Evolutionary conservation across 2,329 filamentous ascomycete species (phyloP).

Genomic region (Aspergillus phoenicis): DNA sequence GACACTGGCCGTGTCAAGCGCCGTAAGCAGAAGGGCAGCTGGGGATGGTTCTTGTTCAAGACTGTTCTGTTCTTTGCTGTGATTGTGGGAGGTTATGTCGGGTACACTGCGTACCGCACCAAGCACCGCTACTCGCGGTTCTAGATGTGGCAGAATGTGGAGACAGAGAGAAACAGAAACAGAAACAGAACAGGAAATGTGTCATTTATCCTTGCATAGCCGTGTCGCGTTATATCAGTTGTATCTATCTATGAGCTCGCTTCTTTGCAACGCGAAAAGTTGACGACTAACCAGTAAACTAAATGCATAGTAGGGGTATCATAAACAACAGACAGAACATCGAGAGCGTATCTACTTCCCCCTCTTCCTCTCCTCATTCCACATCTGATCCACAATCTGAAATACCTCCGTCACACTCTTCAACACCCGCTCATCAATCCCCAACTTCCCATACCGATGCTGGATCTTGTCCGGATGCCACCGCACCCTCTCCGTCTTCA

Average conservation of each 20-base stretch:
- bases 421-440: constrained; percentile 71
- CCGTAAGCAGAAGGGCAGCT: constrained; percentile 50
- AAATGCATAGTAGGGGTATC: constrained; percentile 6
- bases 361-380: constrained; percentile 61
- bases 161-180: background rate
- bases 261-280: constrained; percentile 17
- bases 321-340: background rate
- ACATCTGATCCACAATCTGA: constrained; percentile 82
- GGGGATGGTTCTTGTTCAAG: constrained; percentile 79
- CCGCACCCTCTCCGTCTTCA: constrained; percentile 83
- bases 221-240: constrained; percentile 16
- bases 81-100: constrained; percentile 75
- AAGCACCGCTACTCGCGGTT: constrained; percentile 52
- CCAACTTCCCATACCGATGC: constrained; percentile 73
- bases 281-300: background rate
- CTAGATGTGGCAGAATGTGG: constrained; percentile 12
- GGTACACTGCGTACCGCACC: constrained; percentile 79
- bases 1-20: constrained; percentile 25
- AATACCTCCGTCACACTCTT: constrained; percentile 85
- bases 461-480: constrained; percentile 99
- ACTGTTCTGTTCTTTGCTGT: constrained; percentile 72
- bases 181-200: constrained; percentile 15
- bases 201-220: constrained; percentile 24
- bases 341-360: background rate
- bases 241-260: constrained; percentile 14